Evolutionary conservation across 1,139 yeast genomes (phyloP).

Genomic region (Suhomyces coccinellae): DNA sequence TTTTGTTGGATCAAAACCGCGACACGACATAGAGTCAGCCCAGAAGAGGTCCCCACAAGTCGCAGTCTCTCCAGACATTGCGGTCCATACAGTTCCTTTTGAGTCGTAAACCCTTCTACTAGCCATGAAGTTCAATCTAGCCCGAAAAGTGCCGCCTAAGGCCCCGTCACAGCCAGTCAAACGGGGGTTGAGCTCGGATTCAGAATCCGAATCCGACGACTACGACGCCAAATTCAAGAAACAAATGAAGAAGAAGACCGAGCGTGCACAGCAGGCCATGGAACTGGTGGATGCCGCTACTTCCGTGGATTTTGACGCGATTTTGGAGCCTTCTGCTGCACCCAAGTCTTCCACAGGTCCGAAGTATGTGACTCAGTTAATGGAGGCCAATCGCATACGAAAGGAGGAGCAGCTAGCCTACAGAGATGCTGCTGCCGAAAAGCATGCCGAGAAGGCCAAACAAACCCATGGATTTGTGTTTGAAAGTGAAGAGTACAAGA

Average conservation of each 20-base stretch:
- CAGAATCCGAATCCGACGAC: conserved; percentile 5
- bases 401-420: conserved; percentile 8
- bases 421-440: conserved; percentile 4
- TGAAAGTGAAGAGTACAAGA: conserved; percentile 12
- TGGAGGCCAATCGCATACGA: conserved; percentile 10
- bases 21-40: conserved; percentile 2
- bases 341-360: not conserved
- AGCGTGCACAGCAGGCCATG: not conserved
- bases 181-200: not conserved
- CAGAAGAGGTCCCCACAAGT: not conserved
- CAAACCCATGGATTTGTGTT: conserved; percentile 8
- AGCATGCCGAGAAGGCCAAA: not conserved
- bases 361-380: conserved; percentile 9
- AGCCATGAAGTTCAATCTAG: conserved; percentile 1
- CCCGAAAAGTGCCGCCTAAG: not conserved
- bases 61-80: no score
- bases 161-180: not conserved
- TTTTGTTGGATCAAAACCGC: conserved; percentile 11
- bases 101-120: no score
- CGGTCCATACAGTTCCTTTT: no score
- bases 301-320: not conserved
- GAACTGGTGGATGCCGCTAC: not conserved
- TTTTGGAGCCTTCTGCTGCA: not conserved
- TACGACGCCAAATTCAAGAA: conserved; percentile 4
- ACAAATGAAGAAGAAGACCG: conserved; percentile 2